These are phyloP conservation scores for Lactifluus piperatus DNA, from an alignment of 768 basidiomycete genomes.

Conservation along the genomic window DNA sequence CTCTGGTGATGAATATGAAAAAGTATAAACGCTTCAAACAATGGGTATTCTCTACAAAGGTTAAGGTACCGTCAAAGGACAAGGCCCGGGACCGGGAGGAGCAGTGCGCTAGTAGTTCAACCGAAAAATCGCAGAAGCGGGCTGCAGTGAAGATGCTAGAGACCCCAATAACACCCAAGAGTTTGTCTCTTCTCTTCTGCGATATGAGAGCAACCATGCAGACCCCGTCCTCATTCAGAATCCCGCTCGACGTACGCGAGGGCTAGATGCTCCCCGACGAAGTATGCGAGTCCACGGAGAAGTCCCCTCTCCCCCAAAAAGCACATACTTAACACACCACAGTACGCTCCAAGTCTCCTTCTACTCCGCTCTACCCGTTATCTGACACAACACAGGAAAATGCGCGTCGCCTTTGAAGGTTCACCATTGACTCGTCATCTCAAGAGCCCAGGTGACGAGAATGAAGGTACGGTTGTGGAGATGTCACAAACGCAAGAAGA, in stretches of 20 bases:
- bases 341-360: not conserved
- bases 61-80: not conserved
- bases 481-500: slow-evolving; percentile 20
- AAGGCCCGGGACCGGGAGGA: not conserved
- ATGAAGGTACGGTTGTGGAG: not conserved
- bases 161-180: slow-evolving; percentile 5
- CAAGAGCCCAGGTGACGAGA: slow-evolving; percentile 1
- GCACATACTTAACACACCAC: slow-evolving; percentile 6
- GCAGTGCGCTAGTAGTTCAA: not conserved
- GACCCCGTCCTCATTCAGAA: not conserved
- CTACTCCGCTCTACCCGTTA: not conserved
- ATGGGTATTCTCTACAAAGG: not conserved
- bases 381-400: slow-evolving; percentile 1
- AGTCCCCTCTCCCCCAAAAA: not conserved
- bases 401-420: not conserved
- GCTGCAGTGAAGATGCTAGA: slow-evolving; percentile 4
- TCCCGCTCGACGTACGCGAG: not conserved
- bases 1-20: not conserved
- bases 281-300: not conserved
- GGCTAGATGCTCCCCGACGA: not conserved
- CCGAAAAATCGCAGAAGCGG: not conserved
- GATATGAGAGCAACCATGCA: not conserved
- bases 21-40: slow-evolving; percentile 15
- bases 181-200: not conserved
- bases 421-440: not conserved